phyloP scores from a whole-genome alignment of 306 rosid species.

The Arachis stenosperma region DNA sequence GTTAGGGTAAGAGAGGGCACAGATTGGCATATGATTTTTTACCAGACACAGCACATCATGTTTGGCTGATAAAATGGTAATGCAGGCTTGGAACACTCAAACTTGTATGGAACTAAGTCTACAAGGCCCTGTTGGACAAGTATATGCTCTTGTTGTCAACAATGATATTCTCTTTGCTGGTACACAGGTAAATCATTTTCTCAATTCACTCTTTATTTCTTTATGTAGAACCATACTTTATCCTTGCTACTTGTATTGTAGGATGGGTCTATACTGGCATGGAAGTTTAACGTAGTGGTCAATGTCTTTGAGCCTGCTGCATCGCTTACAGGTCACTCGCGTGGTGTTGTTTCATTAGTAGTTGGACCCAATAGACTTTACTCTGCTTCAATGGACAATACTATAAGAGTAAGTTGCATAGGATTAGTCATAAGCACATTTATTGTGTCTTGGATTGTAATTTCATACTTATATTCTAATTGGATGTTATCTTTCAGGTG shows the following conservation, averaged over 20 bases:
- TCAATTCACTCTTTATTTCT: conserved; percentile 6
- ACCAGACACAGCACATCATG: conserved; percentile 6
- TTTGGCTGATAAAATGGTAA: conserved; percentile 44
- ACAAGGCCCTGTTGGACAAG: conserved; percentile 91
- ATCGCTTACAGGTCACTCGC: conserved; percentile 80
- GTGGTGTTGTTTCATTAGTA: conserved; percentile 83
- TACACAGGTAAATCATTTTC: conserved; percentile 70
- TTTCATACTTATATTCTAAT: conserved; percentile 13
- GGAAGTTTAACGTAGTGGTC: conserved; percentile 78
- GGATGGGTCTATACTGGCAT: conserved; percentile 89
- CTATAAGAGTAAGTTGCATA: conserved; percentile 66
- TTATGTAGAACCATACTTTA: conserved; percentile 26
- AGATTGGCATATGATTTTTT: background rate
- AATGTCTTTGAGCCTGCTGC: conserved; percentile 86
- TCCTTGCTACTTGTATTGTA: conserved; percentile 41
- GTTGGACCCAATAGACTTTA: conserved; percentile 94
- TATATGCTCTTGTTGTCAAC: conserved; percentile 80
- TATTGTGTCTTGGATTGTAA: conserved; percentile 2
- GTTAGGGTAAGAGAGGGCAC: conserved; percentile 65
- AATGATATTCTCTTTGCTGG: conserved; percentile 94
- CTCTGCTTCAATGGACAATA: conserved; percentile 93
- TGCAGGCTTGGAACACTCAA: conserved; percentile 92
- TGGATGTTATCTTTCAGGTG: conserved; percentile 60
- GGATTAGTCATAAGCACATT: background rate
- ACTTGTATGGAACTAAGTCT: conserved; percentile 71